phyloP scores from a whole-genome alignment of 345 rosid species.

The Punica granatum region DNA sequence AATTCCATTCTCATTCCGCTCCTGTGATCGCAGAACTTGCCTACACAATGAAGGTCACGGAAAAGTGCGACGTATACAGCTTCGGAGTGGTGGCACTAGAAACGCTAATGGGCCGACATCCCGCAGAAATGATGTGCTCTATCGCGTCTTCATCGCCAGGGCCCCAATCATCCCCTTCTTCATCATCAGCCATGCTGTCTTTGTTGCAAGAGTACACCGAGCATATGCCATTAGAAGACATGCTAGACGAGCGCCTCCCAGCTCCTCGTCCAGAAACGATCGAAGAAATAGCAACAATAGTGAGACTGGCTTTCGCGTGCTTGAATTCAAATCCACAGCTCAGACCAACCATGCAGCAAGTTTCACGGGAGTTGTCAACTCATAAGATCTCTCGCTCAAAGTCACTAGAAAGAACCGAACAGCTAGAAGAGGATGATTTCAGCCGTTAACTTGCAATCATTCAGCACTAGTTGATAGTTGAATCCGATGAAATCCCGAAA shows the following conservation, averaged over 20 bases:
- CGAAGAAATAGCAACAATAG: slow-evolving; percentile 12
- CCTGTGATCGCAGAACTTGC: slow-evolving; percentile 24
- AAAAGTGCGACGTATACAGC: slow-evolving; percentile 31
- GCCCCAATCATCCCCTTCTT: slow-evolving; percentile 2
- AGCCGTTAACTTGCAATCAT: not conserved
- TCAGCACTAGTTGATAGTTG: too few species aligned
- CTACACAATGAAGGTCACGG: slow-evolving; percentile 25
- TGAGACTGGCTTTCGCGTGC: slow-evolving; percentile 19
- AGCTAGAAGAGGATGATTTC: not conserved
- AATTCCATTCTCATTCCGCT: not conserved
- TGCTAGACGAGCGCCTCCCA: slow-evolving; percentile 23
- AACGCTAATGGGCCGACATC: slow-evolving; percentile 21
- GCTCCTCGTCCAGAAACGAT: slow-evolving; percentile 11
- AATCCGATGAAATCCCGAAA: too few species aligned
- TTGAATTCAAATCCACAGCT: slow-evolving; percentile 13
- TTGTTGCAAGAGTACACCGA: not conserved
- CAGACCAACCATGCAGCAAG: slow-evolving; percentile 26
- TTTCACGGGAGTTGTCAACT: slow-evolving; percentile 11
- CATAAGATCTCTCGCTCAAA: not conserved
- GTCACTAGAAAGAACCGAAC: not conserved
- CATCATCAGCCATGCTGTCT: slow-evolving; percentile 1
- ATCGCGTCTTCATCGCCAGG: not conserved
- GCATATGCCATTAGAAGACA: slow-evolving; percentile 5
- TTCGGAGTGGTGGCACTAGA: slow-evolving; percentile 28
- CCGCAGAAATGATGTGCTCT: slow-evolving; percentile 14